phyloP scores from a whole-genome alignment of 768 basidiomycete species.

The Pleurotus citrinopileatus region DNA sequence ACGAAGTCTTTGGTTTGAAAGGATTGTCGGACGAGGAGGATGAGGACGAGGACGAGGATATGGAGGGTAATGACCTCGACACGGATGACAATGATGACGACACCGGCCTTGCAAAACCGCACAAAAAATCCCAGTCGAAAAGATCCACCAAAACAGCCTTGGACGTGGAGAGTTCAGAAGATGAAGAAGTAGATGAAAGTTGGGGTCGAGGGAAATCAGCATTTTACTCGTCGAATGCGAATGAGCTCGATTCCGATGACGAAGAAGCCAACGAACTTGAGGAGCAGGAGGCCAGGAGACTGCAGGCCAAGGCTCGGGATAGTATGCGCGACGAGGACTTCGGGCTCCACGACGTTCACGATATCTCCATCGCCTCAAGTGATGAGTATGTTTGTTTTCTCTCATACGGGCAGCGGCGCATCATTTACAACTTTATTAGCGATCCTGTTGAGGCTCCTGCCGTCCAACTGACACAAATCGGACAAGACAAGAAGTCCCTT shows the following conservation, averaged over 20 bases:
- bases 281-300: constrained; percentile 78
- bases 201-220: constrained; percentile 82
- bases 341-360: constrained; percentile 65
- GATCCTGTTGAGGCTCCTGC: constrained; percentile 36
- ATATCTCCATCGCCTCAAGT: constrained; percentile 26
- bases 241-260: constrained; percentile 76
- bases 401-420: not conserved
- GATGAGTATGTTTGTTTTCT: constrained; percentile 27
- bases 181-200: constrained; percentile 45
- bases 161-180: constrained; percentile 30
- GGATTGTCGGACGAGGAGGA: constrained; percentile 53
- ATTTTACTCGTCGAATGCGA: constrained; percentile 88
- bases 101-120: constrained; percentile 19
- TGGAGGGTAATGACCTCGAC: constrained; percentile 29
- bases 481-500: constrained; percentile 53
- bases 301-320: constrained; percentile 76
- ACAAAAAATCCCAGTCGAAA: constrained; percentile 21
- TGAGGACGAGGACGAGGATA: constrained; percentile 35
- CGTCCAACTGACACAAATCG: constrained; percentile 29
- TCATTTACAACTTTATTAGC: constrained; percentile 20
- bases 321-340: constrained; percentile 78
- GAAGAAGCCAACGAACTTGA: constrained; percentile 89
- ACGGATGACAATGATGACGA: constrained; percentile 27
- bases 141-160: constrained; percentile 15
- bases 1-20: constrained; percentile 78